These are phyloP conservation scores for Lactifluus hygrophoroides DNA, from an alignment of 768 basidiomycete genomes.

Conservation along the genomic window DNA sequence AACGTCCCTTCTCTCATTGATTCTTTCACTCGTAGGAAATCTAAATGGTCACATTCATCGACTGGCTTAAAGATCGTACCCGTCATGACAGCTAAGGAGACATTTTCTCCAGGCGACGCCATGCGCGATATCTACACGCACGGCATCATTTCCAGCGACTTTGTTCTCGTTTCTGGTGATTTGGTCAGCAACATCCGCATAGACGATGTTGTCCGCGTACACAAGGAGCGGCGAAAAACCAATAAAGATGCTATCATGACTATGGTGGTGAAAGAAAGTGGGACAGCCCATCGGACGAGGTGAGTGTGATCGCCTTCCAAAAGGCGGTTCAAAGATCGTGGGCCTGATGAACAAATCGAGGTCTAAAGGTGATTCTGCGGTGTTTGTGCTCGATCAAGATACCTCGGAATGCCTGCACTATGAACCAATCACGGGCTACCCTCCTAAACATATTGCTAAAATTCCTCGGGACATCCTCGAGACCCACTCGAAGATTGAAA, in stretches of 20 bases:
- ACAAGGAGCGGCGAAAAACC: conserved; percentile 76
- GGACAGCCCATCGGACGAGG: conserved; percentile 65
- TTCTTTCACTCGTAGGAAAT: conserved; percentile 41
- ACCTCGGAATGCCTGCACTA: conserved; percentile 83
- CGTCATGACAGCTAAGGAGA: conserved; percentile 78
- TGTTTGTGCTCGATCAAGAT: conserved; percentile 69
- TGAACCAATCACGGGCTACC: conserved; percentile 65
- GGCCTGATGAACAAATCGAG: conserved; percentile 30
- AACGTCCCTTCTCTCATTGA: neutral
- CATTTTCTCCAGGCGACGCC: conserved; percentile 83
- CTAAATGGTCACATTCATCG: conserved; percentile 77
- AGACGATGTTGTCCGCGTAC: conserved; percentile 79
- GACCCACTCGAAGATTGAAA: conserved; percentile 71
- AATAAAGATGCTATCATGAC: conserved; percentile 97
- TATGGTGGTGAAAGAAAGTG: conserved; percentile 82
- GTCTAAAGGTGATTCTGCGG: conserved; percentile 61
- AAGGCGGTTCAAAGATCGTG: no score
- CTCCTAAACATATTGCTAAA: conserved; percentile 46
- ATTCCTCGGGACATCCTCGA: conserved; percentile 74
- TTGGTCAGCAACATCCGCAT: conserved; percentile 90
- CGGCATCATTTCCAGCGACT: conserved; percentile 83
- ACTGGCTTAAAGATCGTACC: conserved; percentile 78
- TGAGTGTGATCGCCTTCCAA: conserved; percentile 28
- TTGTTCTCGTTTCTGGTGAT: conserved; percentile 86
- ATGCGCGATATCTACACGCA: conserved; percentile 92